Percentiles rank a stretch among this genome's conserved stretches.
phyloP scores from a whole-genome alignment of 2,329 filamentous ascomycete species.

The Phoma sp. region DNA sequence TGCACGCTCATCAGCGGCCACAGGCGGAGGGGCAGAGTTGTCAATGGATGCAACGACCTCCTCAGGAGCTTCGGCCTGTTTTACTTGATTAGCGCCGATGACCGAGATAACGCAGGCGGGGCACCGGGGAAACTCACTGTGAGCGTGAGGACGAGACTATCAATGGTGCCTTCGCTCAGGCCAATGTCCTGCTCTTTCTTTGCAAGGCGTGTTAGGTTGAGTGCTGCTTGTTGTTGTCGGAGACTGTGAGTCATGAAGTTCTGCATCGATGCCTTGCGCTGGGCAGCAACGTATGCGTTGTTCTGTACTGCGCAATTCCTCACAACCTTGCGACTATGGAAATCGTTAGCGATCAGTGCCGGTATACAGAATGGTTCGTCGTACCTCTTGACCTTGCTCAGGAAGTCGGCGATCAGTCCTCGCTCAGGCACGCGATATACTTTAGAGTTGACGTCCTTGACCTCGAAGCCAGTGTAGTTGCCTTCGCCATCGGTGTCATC shows the following conservation, averaged over 20 bases:
- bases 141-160: slow-evolving; percentile 64
- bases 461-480: slow-evolving; percentile 42
- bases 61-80: slow-evolving; percentile 50
- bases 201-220: slow-evolving; percentile 67
- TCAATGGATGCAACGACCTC: slow-evolving; percentile 43
- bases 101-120: slow-evolving; percentile 36
- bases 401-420: slow-evolving; percentile 63
- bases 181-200: slow-evolving; percentile 58
- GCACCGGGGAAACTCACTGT: slow-evolving; percentile 59
- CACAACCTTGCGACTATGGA: slow-evolving; percentile 14
- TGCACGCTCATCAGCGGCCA: slow-evolving; percentile 35
- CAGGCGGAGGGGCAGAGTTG: slow-evolving; percentile 33
- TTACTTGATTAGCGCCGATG: slow-evolving; percentile 45
- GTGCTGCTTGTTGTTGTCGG: slow-evolving; percentile 69
- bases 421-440: slow-evolving; percentile 54
- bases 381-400: slow-evolving; percentile 63
- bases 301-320: slow-evolving; percentile 26
- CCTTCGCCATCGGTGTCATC: slow-evolving; percentile 51
- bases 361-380: slow-evolving; percentile 10
- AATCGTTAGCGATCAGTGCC: not conserved
- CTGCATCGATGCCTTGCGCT: slow-evolving; percentile 36
- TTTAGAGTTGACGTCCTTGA: slow-evolving; percentile 46
- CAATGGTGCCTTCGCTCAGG: slow-evolving; percentile 54
- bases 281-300: slow-evolving; percentile 10
- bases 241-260: slow-evolving; percentile 48